Conservation (phyloP, 352 stramenopile species). For the Albugo candida region DNA sequence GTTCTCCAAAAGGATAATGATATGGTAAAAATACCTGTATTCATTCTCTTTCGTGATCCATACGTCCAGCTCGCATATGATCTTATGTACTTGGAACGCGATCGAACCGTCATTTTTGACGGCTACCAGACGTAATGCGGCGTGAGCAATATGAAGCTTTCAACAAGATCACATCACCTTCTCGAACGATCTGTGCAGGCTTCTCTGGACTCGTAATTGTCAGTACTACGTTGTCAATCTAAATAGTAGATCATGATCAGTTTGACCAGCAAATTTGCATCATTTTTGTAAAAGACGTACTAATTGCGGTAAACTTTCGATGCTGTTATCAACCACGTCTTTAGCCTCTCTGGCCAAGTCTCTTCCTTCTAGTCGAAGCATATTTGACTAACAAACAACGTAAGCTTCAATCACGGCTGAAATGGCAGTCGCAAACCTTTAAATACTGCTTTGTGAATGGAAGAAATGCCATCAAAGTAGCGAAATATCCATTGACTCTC, state of each 20-base stretch:
- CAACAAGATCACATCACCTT: conserved; percentile 13
- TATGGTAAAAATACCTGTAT: conserved; percentile 26
- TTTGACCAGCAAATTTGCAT: no score
- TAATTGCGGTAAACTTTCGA: no score
- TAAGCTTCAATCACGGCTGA: neutral
- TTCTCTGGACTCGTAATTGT: conserved; percentile 2
- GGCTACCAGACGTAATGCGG: neutral
- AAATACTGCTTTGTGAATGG: conserved; percentile 78
- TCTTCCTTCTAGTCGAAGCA: conserved; percentile 62
- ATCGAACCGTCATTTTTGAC: neutral
- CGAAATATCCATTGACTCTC: conserved; percentile 78
- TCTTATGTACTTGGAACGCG: neutral
- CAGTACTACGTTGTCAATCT: no score
- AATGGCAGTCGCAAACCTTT: conserved; percentile 19
- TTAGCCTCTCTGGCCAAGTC: conserved; percentile 33
- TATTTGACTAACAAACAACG: conserved; percentile 36
- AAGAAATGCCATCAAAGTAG: conserved; percentile 72
- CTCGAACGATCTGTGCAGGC: conserved; percentile 29
- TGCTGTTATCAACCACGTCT: conserved; percentile 25
- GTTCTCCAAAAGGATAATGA: neutral
- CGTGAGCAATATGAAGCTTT: neutral
- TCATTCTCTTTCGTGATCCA: conserved; percentile 77
- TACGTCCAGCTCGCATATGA: conserved; percentile 23
- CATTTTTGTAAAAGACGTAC: no score
- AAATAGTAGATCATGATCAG: no score